Evolutionary conservation across 352 stramenopile genomes (phyloP), one percentile per base, ranked within the genome.

Genomic region (Discostella stelligera): DNA sequence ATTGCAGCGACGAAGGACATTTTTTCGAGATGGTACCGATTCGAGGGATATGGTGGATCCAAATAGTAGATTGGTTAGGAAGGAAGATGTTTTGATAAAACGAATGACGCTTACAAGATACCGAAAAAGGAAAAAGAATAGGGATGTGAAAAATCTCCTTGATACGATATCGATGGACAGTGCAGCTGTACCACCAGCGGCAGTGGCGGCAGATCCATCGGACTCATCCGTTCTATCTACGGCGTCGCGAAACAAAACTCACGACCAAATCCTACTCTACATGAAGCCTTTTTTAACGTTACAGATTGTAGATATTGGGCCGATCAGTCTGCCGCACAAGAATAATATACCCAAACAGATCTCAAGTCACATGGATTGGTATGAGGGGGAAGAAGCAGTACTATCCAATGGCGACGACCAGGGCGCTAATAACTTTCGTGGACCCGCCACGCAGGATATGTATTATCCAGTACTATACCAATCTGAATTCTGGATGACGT

Each of bases 401-500:
- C 66, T 13, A 16, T 25, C 14, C n/a, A n/a, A n/a, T 50, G 53
- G 9, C 20, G 20, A 50, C 10, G 23, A 37, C n/a, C 37, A 44
- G 37, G 7, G 37, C 37, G 2, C 37, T 10, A 10, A 14, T 10
- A 44, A 8, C 37, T 44, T 44, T 44, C 37, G 11, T 44, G 37
- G 7, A 2, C 41, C 53, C 3, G 62, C 30, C 3, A 68, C 30
- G 39, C 52, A 44, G 52, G 56, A 59, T 23, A 46, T 63, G 55
- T 98, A 97, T 82, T 87, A 93, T 64, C 95, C 96, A 0, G 89
- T 97, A 44, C 65, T 98, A 9, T 96, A 96, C 66, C 41, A 94
- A 32, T 98, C 97, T 76, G 94, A 98, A 58, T 98, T 98, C 80
- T 98, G 96, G 96, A 74, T 96, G 23, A 87, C 97, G 13, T 92